Evolutionary conservation across 225 moss, liverwort and hornwort species (phyloP).

Genomic region (Ulota crispa): DNA sequence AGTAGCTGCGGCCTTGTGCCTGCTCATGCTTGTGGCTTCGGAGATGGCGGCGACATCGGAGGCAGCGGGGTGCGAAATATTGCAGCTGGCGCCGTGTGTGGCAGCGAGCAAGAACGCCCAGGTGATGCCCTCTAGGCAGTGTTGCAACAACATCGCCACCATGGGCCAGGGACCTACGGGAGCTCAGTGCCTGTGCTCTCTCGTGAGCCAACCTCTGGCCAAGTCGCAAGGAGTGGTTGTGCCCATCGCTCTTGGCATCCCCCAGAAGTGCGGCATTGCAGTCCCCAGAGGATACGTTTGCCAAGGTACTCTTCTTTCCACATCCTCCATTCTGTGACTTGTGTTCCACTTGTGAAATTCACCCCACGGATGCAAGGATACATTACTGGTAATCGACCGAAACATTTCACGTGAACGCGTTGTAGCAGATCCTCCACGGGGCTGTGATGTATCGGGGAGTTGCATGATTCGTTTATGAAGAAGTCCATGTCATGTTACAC

Average conservation of each 20-base stretch:
- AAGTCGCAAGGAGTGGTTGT: conserved; percentile 25
- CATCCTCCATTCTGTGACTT: not conserved
- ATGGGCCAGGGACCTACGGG: conserved; percentile 28
- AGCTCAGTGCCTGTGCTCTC: conserved; percentile 37
- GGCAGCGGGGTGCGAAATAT: conserved; percentile 6
- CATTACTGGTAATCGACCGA: too few species aligned
- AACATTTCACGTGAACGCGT: not conserved
- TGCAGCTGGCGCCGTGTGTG: conserved; percentile 4
- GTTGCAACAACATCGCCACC: not conserved
- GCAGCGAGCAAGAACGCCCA: conserved; percentile 16
- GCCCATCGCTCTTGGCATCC: conserved; percentile 21
- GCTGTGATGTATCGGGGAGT: not conserved
- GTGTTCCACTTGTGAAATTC: too few species aligned
- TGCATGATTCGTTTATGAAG: not conserved
- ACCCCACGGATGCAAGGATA: not conserved
- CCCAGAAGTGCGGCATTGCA: conserved; percentile 11
- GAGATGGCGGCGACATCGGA: conserved; percentile 13
- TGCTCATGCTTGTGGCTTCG: conserved; percentile 23
- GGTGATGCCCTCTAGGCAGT: not conserved
- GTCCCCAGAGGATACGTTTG: conserved; percentile 26
- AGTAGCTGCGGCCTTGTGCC: conserved; percentile 15
- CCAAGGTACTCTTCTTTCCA: not conserved
- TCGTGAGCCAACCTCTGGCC: conserved; percentile 12
- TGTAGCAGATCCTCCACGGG: not conserved
- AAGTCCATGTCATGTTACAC: not conserved